Evolutionary conservation across 768 basidiomycete genomes (phyloP), one percentile per base, ranked within the genome.

Genomic region (Butyriboletus loyo): DNA sequence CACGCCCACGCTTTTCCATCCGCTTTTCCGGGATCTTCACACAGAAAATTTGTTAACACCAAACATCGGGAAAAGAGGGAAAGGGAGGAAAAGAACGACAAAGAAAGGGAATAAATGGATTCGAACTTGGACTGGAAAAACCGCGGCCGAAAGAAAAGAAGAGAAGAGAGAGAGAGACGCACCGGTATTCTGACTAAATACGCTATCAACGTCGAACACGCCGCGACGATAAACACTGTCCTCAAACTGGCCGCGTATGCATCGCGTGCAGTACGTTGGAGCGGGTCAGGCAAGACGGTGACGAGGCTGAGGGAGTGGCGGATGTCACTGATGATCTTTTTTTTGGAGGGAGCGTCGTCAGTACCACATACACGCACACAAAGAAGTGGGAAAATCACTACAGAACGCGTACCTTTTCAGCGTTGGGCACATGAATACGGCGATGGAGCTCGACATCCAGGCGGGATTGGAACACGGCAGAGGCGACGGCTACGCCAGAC

Each of bases 391-490:
- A n/a, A 30, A 10, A 22, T 2, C 10, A 15, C 24, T 5, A 19
- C 5, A 2, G 21, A 15, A 0, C 2, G 2, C 50, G 22, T 2
- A 63, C 62, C 42, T 53, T 32, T n/a, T 43, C 50, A 5, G 62
- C 53, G 8, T 31, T 32, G 4, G 62, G 50, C 0, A 24, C 14
- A 22, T 64, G 53, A 2, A 63, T 61, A 13, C 62, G 59, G 5
- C 2, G 21, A 34, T 17, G 62, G 0, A 63, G 52, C 21, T 63
- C 62, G 0, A 30, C 17, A 10, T 55, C 51, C 3, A 63, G 59
- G 6, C 59, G 55, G 13, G 14, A 46, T 43, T 63, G 62, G 27
- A 63, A 63, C 14, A 63, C 59, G n/a, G 62, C 56, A 5, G 62
- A 64, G 19, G 59, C 40, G 31, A 63, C 35, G 15, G 62, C 56